phyloP scores from a whole-genome alignment of 148 eudicot genomes.

The Spergularia marina region DNA sequence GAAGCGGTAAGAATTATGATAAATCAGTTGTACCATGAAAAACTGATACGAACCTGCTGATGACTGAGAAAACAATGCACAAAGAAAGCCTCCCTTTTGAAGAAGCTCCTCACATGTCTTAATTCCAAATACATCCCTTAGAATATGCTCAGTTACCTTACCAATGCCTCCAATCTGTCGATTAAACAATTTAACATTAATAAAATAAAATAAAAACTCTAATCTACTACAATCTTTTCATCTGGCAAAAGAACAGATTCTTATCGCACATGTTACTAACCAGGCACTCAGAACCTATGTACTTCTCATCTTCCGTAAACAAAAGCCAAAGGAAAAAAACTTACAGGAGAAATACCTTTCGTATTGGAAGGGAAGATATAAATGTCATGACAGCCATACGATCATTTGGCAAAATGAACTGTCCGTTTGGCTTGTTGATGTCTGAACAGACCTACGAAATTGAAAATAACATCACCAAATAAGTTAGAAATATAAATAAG shows the following conservation, averaged over 20 bases:
- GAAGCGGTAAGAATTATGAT: not conserved
- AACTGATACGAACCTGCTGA: conserved; percentile 57
- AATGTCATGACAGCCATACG: conserved; percentile 84
- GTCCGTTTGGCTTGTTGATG: conserved; percentile 98
- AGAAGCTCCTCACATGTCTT: conserved; percentile 81
- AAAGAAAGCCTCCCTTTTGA: conserved; percentile 71
- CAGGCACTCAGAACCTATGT: not conserved
- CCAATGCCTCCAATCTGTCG: conserved; percentile 96
- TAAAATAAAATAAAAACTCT: not conserved
- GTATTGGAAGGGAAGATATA: conserved; percentile 86
- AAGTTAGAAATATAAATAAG: not conserved
- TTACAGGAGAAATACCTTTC: conserved; percentile 59
- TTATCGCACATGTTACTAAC: not conserved
- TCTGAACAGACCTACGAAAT: conserved; percentile 79
- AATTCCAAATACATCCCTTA: conserved; percentile 76
- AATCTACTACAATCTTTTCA: not conserved
- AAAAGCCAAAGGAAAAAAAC: not conserved
- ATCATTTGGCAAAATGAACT: conserved; percentile 83
- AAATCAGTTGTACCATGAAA: not conserved
- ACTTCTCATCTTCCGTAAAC: not conserved
- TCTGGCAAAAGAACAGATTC: not conserved
- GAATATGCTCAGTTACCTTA: conserved; percentile 82
- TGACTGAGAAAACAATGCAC: conserved; percentile 78
- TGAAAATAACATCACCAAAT: not conserved
- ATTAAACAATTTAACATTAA: conserved; percentile 14